Evolutionary conservation across 768 basidiomycete species (phyloP).

Genomic region (Tricholoma flavovirens): DNA sequence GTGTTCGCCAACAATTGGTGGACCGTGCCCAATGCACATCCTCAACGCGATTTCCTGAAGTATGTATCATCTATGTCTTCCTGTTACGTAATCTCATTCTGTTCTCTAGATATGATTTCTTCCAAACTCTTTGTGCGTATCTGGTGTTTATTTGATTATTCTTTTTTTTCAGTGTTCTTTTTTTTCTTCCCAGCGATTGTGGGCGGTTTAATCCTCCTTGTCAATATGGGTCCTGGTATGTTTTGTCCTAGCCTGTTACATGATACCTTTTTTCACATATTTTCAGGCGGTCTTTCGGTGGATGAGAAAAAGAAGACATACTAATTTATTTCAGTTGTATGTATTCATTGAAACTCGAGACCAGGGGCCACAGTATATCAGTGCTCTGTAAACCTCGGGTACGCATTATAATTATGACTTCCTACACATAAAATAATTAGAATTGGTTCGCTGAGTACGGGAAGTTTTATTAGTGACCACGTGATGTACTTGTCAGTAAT

Average conservation of each 20-base stretch:
- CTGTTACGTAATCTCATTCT: slow-evolving; percentile 15
- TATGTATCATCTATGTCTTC: slow-evolving; percentile 32
- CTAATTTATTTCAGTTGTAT: slow-evolving; percentile 25
- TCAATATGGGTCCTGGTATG: slow-evolving; percentile 95
- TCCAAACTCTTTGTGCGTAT: slow-evolving; percentile 82
- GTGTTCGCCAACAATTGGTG: slow-evolving; percentile 99
- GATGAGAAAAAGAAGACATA: slow-evolving; percentile 99
- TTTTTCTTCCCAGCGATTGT: slow-evolving; percentile 61
- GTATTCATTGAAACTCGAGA: background rate
- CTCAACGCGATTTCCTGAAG: slow-evolving; percentile 98
- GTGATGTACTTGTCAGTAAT: too few relatives aligned
- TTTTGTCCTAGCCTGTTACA: slow-evolving; percentile 4
- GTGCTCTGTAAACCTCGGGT: slow-evolving; percentile 3
- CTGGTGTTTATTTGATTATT: background rate
- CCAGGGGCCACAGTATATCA: slow-evolving; percentile 3
- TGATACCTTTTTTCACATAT: slow-evolving; percentile 7
- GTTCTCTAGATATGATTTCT: slow-evolving; percentile 85
- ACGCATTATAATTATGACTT: slow-evolving; percentile 15
- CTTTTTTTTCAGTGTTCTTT: slow-evolving; percentile 3
- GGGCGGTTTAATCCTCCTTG: slow-evolving; percentile 92
- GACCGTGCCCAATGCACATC: slow-evolving; percentile 87
- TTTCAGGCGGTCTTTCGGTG: slow-evolving; percentile 83
- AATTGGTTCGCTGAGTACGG: background rate
- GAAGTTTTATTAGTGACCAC: background rate
- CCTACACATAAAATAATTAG: slow-evolving; percentile 13